phyloP scores from a whole-genome alignment of 192 early-diverging fungal species.

The Coemansia sp. region DNA sequence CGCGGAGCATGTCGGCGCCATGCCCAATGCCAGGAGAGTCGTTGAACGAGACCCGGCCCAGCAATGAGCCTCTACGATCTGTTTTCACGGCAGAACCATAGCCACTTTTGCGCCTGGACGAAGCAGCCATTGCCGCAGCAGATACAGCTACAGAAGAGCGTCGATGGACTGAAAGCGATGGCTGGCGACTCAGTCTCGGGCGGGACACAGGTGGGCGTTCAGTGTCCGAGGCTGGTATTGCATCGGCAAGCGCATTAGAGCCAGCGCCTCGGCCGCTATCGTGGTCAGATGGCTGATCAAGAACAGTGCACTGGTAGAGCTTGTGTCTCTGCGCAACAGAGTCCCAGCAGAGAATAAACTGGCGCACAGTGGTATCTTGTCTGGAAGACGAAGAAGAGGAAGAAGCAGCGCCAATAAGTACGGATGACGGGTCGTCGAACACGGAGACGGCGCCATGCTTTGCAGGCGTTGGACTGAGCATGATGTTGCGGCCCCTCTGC shows the following conservation, averaged over 20 bases:
- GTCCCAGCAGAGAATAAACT: slow-evolving; percentile 54
- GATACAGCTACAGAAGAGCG: slow-evolving; percentile 39
- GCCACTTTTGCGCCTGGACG: slow-evolving; percentile 37
- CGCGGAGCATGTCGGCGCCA: slow-evolving; percentile 43
- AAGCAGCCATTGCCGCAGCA: slow-evolving; percentile 26
- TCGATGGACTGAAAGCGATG: slow-evolving; percentile 48
- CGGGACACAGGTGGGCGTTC: slow-evolving; percentile 27
- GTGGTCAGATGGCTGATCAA: slow-evolving; percentile 13
- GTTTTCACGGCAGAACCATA: slow-evolving; percentile 31
- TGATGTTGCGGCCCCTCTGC: slow-evolving; percentile 7
- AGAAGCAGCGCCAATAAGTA: slow-evolving; percentile 23
- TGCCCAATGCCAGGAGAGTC: slow-evolving; percentile 47
- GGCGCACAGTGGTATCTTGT: slow-evolving; percentile 8
- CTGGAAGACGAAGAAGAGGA: background rate
- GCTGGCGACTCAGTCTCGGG: slow-evolving; percentile 30
- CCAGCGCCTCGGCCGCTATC: slow-evolving; percentile 8
- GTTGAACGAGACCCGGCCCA: slow-evolving; percentile 47
- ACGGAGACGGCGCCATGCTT: slow-evolving; percentile 16
- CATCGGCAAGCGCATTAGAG: slow-evolving; percentile 5
- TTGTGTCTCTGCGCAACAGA: slow-evolving; percentile 19
- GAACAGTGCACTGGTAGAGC: slow-evolving; percentile 31
- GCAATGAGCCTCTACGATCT: slow-evolving; percentile 44
- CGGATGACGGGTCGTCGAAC: slow-evolving; percentile 34
- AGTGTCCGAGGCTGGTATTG: slow-evolving; percentile 1
- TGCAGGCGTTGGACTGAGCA: slow-evolving; percentile 39